Evolutionary conservation across 768 basidiomycete species (phyloP).

Genomic region (Termitomyces titanicus): DNA sequence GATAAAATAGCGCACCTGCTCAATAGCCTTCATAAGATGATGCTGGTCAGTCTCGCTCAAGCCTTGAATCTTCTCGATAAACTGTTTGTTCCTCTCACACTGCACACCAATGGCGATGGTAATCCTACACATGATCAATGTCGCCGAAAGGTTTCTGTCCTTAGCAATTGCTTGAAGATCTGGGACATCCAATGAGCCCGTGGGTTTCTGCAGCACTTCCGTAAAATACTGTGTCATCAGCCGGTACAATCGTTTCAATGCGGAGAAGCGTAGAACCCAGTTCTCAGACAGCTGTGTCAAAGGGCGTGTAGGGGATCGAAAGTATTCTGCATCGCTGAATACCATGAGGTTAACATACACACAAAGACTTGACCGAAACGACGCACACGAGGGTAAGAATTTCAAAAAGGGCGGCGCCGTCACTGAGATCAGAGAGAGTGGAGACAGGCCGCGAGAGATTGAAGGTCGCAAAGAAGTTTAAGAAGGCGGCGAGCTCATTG

Average conservation of each 20-base stretch:
- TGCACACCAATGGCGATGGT: constrained; percentile 87
- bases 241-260: constrained; percentile 82
- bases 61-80: constrained; percentile 86
- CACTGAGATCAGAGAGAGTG: constrained; percentile 67
- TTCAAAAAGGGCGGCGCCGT: constrained; percentile 74
- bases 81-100: constrained; percentile 82
- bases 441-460: constrained; percentile 60
- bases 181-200: constrained; percentile 77
- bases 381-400: constrained; percentile 75
- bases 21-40: constrained; percentile 89
- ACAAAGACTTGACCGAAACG: not conserved
- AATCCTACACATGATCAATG: constrained; percentile 73
- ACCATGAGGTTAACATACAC: not conserved
- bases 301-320: constrained; percentile 57
- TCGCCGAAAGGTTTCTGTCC: constrained; percentile 60
- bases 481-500: constrained; percentile 77
- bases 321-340: constrained; percentile 74
- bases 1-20: constrained; percentile 56
- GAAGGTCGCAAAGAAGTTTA: constrained; percentile 78
- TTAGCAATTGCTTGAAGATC: constrained; percentile 85
- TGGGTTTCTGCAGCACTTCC: constrained; percentile 79
- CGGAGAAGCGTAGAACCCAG: constrained; percentile 84
- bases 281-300: constrained; percentile 71
- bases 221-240: constrained; percentile 87
- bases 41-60: constrained; percentile 84